phyloP scores from a whole-genome alignment of 148 eudicot species.

The Cornus kousa region DNA sequence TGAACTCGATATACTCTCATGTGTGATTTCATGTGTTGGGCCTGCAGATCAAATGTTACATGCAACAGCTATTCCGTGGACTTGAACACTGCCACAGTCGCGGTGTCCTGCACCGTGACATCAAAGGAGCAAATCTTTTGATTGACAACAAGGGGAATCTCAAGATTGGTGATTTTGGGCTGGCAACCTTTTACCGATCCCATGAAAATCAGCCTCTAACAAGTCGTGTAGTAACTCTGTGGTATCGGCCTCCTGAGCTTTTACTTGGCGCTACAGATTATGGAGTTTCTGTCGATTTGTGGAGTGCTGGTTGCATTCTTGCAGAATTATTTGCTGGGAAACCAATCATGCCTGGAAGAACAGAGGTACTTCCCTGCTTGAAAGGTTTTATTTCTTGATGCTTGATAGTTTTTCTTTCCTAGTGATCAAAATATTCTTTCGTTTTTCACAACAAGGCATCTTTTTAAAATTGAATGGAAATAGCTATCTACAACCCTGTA shows the following conservation, averaged over 20 bases:
- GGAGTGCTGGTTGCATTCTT: no score
- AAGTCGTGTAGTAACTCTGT: no score
- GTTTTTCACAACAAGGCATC: background rate
- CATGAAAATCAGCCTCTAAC: no score
- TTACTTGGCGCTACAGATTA: no score
- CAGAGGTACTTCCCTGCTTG: constrained; percentile 15
- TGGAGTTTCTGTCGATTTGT: no score
- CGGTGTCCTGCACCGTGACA: constrained; percentile 27
- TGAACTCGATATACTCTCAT: no score
- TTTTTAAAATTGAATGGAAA: background rate
- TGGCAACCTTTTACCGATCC: no score
- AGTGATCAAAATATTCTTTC: background rate
- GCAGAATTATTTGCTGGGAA: no score
- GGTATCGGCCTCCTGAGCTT: no score
- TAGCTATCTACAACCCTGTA: background rate
- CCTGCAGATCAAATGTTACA: constrained; percentile 27
- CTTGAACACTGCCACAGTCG: constrained; percentile 28
- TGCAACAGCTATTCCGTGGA: constrained; percentile 22
- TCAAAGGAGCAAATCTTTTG: constrained; percentile 26
- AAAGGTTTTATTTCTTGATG: background rate
- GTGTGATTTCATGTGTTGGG: background rate
- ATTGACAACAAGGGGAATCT: no score
- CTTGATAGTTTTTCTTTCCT: background rate
- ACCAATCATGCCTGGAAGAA: no score
- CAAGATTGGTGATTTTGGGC: no score